These are phyloP conservation scores for Piloderma croceum DNA, from an alignment of 768 basidiomycete genomes.

Conservation along the genomic window DNA sequence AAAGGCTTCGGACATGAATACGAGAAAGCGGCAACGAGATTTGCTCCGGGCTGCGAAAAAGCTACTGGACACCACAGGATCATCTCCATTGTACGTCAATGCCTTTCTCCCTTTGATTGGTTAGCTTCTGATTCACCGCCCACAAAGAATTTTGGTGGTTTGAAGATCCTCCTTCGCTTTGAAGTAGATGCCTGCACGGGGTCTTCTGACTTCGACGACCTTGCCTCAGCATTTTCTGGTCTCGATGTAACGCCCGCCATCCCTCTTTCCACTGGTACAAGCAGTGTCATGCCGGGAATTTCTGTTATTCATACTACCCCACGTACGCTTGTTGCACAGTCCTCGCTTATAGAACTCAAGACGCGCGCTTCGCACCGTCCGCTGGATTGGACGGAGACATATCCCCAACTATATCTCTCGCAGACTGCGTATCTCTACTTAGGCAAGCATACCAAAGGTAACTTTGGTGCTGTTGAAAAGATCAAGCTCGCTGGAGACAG, in stretches of 20 bases:
- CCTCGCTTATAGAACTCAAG: conserved; percentile 29
- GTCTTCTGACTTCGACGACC: conserved; percentile 12
- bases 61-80: conserved; percentile 58
- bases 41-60: conserved; percentile 42
- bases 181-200: conserved; percentile 42
- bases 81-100: conserved; percentile 49
- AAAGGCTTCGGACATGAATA: conserved; percentile 57
- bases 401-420: conserved; percentile 46
- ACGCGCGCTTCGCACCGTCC: conserved; percentile 20
- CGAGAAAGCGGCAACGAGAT: conserved; percentile 47
- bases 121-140: no score
- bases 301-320: no score
- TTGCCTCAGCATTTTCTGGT: conserved; percentile 23
- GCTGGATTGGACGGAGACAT: conserved; percentile 39
- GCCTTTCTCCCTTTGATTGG: no score
- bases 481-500: no score
- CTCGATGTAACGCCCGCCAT: conserved; percentile 12
- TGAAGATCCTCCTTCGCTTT: conserved; percentile 55
- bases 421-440: conserved; percentile 39
- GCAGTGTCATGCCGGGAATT: no score
- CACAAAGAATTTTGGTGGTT: conserved; percentile 50
- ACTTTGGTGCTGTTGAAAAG: conserved; percentile 32
- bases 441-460: conserved; percentile 35
- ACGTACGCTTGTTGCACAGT: conserved; percentile 32
- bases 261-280: conserved; percentile 7